A percentile compares a stretch with the other conserved stretches of the same genome.
These are phyloP conservation scores for Piper betle DNA, from an alignment of 164 flowering plant genomes.

Conservation along the genomic window DNA sequence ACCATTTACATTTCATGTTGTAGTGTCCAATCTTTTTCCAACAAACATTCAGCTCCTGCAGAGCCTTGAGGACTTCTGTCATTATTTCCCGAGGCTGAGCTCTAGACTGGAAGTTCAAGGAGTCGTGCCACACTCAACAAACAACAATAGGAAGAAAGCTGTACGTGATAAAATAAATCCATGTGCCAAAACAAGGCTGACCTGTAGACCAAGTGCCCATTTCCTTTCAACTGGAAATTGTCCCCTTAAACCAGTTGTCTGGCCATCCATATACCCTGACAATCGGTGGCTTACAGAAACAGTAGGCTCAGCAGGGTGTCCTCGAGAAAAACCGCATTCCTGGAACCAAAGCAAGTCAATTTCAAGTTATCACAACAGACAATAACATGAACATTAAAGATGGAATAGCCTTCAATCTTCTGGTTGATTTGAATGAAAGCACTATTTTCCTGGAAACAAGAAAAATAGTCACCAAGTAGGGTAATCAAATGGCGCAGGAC, in stretches of 20 bases:
- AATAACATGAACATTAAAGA: neutral
- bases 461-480: no score
- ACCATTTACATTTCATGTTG: constrained; percentile 91
- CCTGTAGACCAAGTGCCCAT: constrained; percentile 99
- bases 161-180: neutral
- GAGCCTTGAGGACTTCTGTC: constrained; percentile 75
- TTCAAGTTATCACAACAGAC: neutral
- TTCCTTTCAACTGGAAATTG: constrained; percentile 62
- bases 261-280: constrained; percentile 61
- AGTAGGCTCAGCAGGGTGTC: constrained; percentile 36
- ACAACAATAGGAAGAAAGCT: neutral
- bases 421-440: neutral
- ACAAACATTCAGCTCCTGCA: constrained; percentile 65
- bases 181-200: constrained; percentile 5
- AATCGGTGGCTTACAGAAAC: constrained; percentile 30
- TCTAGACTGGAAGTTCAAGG: constrained; percentile 43
- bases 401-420: neutral
- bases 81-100: constrained; percentile 88
- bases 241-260: constrained; percentile 41
- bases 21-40: constrained; percentile 94
- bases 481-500: no score
- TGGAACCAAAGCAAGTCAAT: constrained; percentile 7
- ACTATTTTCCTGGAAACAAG: neutral
- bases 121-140: neutral
- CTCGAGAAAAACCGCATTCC: constrained; percentile 39